Conservation (phyloP, 1,284 basidiomycete genomes). For the Austropuccinia psidii region DNA sequence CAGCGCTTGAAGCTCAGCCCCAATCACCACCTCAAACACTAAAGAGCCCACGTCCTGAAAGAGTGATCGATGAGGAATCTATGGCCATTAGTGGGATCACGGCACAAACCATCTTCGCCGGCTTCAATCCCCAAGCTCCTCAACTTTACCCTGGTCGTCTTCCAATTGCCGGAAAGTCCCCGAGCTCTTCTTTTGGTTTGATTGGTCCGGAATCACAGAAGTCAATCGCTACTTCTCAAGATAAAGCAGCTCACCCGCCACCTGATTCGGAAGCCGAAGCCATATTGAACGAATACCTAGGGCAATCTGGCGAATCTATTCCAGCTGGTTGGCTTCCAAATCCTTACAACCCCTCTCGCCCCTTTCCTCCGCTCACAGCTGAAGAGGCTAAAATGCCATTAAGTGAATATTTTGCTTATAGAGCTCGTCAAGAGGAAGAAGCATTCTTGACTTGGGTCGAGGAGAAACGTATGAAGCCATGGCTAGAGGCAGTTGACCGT, state of each 20-base stretch:
- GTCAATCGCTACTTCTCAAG: not conserved
- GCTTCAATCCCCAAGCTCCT: constrained; percentile 15
- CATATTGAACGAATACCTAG: constrained; percentile 18
- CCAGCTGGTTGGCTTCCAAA: constrained; percentile 20
- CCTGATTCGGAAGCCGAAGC: not conserved
- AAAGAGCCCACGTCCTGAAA: not conserved
- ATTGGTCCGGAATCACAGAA: not conserved
- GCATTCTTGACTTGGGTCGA: constrained; percentile 21
- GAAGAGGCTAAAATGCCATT: constrained; percentile 18
- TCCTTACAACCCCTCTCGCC: constrained; percentile 12
- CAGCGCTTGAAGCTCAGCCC: not conserved
- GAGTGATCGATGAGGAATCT: not conserved
- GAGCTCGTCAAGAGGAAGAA: constrained; percentile 19
- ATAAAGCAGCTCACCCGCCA: not conserved
- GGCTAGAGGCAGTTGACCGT: not conserved
- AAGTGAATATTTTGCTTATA: constrained; percentile 19
- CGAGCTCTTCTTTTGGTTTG: not conserved
- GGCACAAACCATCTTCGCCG: not conserved
- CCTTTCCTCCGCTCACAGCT: constrained; percentile 21
- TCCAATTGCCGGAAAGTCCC: not conserved
- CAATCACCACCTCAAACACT: not conserved
- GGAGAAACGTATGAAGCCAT: constrained; percentile 8
- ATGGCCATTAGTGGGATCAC: too few relatives aligned
- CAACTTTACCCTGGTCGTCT: constrained; percentile 5
- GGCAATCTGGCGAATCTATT: not conserved